phyloP scores from a whole-genome alignment of 495 filamentous ascomycete genomes.

The Gamarada debralockiae region DNA sequence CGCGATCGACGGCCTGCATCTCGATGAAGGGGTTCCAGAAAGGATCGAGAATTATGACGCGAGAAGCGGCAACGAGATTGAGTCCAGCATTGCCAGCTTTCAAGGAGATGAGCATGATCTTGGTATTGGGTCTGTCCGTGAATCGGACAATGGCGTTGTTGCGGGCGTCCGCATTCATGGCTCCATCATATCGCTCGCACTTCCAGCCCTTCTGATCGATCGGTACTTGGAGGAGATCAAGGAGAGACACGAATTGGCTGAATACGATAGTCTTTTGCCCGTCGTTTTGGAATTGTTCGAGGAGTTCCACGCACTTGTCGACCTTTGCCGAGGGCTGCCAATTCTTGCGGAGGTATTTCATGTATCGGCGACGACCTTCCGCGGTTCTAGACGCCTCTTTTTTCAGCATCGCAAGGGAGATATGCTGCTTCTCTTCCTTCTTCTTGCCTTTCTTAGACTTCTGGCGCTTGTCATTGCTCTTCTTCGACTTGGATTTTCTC shows the following conservation, averaged over 20 bases:
- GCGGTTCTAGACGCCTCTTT: conserved; percentile 58
- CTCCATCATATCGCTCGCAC: conserved; percentile 82
- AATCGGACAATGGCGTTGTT: conserved; percentile 72
- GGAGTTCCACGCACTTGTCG: conserved; percentile 66
- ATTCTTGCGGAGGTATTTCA: conserved; percentile 65
- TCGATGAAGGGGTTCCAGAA: conserved; percentile 98
- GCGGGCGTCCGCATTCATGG: conserved; percentile 67
- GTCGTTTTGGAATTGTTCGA: conserved; percentile 34
- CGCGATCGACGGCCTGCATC: conserved; percentile 90
- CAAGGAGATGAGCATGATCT: conserved; percentile 82
- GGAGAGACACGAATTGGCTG: conserved; percentile 84
- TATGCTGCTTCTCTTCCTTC: conserved; percentile 27
- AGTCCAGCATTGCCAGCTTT: conserved; percentile 90
- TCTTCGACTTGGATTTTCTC: conserved; percentile 21
- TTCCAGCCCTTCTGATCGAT: conserved; percentile 50
- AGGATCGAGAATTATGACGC: conserved; percentile 89
- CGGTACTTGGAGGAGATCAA: conserved; percentile 91
- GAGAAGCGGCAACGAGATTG: conserved; percentile 81
- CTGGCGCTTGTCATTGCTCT: conserved; percentile 24
- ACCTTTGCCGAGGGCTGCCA: conserved; percentile 79
- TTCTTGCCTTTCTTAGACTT: conserved; percentile 36
- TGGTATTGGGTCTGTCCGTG: conserved; percentile 57
- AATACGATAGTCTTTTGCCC: conserved; percentile 87
- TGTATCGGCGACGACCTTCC: conserved; percentile 54
- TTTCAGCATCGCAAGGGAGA: conserved; percentile 60